phyloP scores from a whole-genome alignment of 2,329 filamentous ascomycete species.

The Phialophora macrospora region DNA sequence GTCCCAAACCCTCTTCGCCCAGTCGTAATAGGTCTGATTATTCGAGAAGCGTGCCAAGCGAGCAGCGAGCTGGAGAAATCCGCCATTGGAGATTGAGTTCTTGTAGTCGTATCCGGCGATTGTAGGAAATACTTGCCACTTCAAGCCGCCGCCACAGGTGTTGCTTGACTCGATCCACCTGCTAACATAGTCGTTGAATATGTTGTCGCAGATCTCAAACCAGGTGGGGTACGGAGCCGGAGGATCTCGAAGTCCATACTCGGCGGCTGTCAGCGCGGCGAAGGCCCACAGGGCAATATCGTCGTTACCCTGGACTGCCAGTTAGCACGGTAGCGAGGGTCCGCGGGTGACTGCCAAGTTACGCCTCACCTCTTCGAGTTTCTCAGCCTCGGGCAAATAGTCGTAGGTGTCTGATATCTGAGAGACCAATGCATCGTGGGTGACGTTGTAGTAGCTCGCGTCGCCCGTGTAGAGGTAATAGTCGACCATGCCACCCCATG shows the following conservation, averaged over 20 bases:
- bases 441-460: constrained; percentile 62
- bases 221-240: constrained; percentile 47
- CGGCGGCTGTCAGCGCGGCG: constrained; percentile 68
- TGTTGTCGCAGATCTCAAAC: constrained; percentile 67
- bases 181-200: constrained; percentile 70
- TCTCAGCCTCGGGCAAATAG: constrained; percentile 59
- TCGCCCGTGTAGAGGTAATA: constrained; percentile 71
- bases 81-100: constrained; percentile 62
- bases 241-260: constrained; percentile 66
- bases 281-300: constrained; percentile 74
- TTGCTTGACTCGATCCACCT: constrained; percentile 67
- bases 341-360: neutral
- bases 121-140: constrained; percentile 82
- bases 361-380: constrained; percentile 31
- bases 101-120: constrained; percentile 69
- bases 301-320: constrained; percentile 59
- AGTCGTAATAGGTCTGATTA: constrained; percentile 75
- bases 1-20: constrained; percentile 67
- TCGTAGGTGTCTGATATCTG: constrained; percentile 65
- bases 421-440: constrained; percentile 63
- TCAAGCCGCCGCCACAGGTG: constrained; percentile 73
- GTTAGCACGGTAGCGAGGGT: neutral
- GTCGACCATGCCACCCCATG: constrained; percentile 69
- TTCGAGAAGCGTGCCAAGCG: constrained; percentile 78
- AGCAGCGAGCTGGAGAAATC: constrained; percentile 62